Percentiles rank a stretch among this genome's conserved stretches.
Evolutionary conservation across 495 filamentous ascomycete genomes (phyloP).

Genomic region (Aspergillus haitiensis): DNA sequence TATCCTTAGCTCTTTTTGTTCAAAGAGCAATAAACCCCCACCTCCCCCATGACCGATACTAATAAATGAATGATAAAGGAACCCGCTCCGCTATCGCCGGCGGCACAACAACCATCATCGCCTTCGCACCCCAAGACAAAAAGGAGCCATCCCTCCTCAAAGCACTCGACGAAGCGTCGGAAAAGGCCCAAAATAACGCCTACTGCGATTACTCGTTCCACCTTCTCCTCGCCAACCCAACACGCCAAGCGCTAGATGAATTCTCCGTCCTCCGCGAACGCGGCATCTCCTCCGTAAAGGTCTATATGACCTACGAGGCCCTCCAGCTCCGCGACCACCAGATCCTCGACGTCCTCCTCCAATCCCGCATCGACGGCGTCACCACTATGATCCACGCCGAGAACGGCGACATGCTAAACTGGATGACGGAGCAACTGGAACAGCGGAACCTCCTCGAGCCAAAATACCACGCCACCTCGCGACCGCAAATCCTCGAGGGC

Average conservation of each 20-base stretch:
- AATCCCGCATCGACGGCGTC: slow-evolving; percentile 45
- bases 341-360: slow-evolving; percentile 56
- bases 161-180: slow-evolving; percentile 2
- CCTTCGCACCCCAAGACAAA: slow-evolving; percentile 44
- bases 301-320: slow-evolving; percentile 65
- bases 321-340: slow-evolving; percentile 55
- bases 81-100: slow-evolving; percentile 55
- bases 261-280: slow-evolving; percentile 38
- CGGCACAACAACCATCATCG: slow-evolving; percentile 58
- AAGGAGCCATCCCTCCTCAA: slow-evolving; percentile 5
- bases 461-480: slow-evolving; percentile 54
- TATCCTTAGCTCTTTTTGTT: too few species aligned
- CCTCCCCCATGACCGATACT: too few species aligned
- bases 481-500: slow-evolving; percentile 54
- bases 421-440: slow-evolving; percentile 52
- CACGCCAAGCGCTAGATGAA: slow-evolving; percentile 40
- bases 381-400: slow-evolving; percentile 64
- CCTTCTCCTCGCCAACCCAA: slow-evolving; percentile 55
- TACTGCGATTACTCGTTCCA: slow-evolving; percentile 65
- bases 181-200: slow-evolving; percentile 39
- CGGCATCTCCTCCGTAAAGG: slow-evolving; percentile 57
- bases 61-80: not conserved
- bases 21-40: too few species aligned
- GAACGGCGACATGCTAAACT: slow-evolving; percentile 55
- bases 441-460: slow-evolving; percentile 46